Evolutionary conservation across 331 rosid species (phyloP), one percentile per base, ranked within the genome.

Genomic region (Malus hybrid): DNA sequence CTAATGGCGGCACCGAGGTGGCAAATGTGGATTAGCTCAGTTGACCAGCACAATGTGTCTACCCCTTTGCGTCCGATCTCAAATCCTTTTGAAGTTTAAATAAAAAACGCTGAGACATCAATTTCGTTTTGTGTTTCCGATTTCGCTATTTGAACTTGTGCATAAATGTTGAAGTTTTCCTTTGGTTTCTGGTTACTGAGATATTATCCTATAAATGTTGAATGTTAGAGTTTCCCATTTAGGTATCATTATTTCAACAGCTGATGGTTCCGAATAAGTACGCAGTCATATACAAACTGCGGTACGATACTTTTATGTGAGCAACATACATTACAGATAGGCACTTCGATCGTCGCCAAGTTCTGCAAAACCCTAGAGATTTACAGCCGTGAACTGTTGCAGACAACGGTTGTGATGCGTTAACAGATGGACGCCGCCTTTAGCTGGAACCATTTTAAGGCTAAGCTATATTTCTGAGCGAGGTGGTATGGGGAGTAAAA

Each of bases 401-500:
- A 34, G 36, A 22, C 12, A 10, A 57, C 10, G 22, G 33, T 36
- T 22, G 36, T 6, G 50, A 9, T 32, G 22, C 20, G 20, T 16
- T 56, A 20, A n/a, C 6, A 33, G 24, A 34, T 34, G 55, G 52
- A 18, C 56, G 24, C 15, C 56, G 9, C 32, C 55, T 67, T 13
- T 20, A 0, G 6, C 16, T 14, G 65, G 56, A 6, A 20, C 18
- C 56, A 32, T 46, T 28, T 20, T 13, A 10, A 33, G 70, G 74
- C 72, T 69, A 82, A 61, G 32, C 76, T 84, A 93, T 70, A 65
- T 70, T 63, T 20, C 86, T 60, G 83, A 39, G 82, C 65, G 86
- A 73, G 85, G 42, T 65, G 0, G 79, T 77, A 71, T 65, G 75
- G 32, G 93, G 97, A 15, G 85, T 87, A 71, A 94, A 83, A 65